Evolutionary conservation across 495 filamentous ascomycete species (phyloP), one percentile per base, ranked within the genome.

Genomic region (Penicillium desertorum): DNA sequence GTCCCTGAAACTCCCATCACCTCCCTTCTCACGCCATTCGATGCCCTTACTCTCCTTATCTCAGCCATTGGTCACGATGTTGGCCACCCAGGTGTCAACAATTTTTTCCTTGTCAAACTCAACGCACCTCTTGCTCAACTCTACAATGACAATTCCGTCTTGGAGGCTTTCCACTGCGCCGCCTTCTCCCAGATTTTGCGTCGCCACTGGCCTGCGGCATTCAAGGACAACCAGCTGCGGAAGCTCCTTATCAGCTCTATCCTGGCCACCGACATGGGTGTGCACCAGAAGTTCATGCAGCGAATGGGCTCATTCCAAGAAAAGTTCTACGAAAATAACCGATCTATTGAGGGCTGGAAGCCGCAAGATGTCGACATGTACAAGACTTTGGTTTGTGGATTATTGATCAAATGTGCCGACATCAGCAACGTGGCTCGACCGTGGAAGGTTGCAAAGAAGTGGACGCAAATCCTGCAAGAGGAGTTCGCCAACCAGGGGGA

Each of bases 61-160:
- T 92, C 92, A 12, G 94, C 94, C 7, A 96, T 98, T 68, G 94
- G 94, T 41, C 94, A 98, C 62, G 94, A 98, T 66, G 94, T 97
- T 39, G 94, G 95, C 32, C 94, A 98, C 71, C 94, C 94, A 16
- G 94, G 94, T 36, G 95, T 98, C 56, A 98, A 98, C 76, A 98
- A 98, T 69, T 91, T 91, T 14, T 98, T 98, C 67, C 76, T 98
- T 9, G 86, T 96, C 23, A 90, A 89, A 48, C 83, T 96, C 20
- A 96, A 97, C 67, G 89, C 94, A 39, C 95, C 94, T 12, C 79
- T 98, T 17, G 94, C 94, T n/a, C 94, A 98, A 68, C 78, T 98
- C 14, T 98, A 98, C 74, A 98, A 98, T 69, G 94, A 98, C 70
- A 88, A 88, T 59, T 98, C 94, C 16, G 94, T 98, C 22, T 82